phyloP scores from a whole-genome alignment of 73 alveolate genomes.

The Paramecium tetraurelia region DNA sequence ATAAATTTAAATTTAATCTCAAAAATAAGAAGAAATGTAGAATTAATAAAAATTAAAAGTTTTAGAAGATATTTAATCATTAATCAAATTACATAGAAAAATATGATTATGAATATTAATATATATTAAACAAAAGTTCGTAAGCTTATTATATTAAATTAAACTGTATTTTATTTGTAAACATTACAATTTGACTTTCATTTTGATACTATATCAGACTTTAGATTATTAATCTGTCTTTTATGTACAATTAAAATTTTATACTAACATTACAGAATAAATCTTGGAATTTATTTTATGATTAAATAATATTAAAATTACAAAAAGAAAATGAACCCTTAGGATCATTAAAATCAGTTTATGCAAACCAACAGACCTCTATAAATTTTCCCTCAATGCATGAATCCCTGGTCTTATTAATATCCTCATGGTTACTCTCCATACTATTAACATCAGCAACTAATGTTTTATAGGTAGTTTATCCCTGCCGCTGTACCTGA shows the following conservation, averaged over 20 bases:
- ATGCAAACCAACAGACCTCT: neutral
- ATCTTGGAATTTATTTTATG: neutral
- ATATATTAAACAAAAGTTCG: neutral
- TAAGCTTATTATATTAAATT: neutral
- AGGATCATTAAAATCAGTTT: neutral
- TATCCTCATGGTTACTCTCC: neutral
- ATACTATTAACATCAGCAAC: neutral
- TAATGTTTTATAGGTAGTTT: neutral
- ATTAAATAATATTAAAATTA: neutral
- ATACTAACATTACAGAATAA: neutral
- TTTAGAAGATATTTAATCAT: slow-evolving; percentile 27
- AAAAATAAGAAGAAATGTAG: neutral
- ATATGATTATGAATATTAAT: neutral
- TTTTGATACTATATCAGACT: neutral
- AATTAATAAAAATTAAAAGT: slow-evolving; percentile 35
- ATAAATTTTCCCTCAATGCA: neutral
- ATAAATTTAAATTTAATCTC: neutral
- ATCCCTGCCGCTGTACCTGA: neutral
- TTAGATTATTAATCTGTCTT: neutral
- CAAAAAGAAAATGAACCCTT: neutral
- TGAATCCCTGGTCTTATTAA: neutral
- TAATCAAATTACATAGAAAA: slow-evolving; percentile 33
- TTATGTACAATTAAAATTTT: neutral
- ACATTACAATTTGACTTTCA: neutral
- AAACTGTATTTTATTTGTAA: neutral